phyloP scores from a whole-genome alignment of 1,139 yeast species.

The Pichia sp. region DNA sequence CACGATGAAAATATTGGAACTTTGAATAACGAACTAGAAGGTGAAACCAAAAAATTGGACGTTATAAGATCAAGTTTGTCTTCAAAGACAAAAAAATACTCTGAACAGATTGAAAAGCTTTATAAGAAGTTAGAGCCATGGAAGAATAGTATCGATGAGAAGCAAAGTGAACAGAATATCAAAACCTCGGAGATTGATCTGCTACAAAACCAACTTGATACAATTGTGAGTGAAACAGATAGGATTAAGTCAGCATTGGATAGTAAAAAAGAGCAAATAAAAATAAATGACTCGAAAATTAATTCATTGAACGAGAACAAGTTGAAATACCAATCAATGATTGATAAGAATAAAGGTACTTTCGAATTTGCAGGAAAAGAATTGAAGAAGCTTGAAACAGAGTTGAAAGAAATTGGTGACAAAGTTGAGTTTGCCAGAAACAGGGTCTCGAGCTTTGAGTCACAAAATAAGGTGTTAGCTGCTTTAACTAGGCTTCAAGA shows the following conservation, averaged over 20 bases:
- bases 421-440: conserved; percentile 62
- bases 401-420: conserved; percentile 54
- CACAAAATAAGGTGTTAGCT: conserved; percentile 67
- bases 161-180: conserved; percentile 62
- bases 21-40: conserved; percentile 43
- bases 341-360: conserved; percentile 1
- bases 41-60: conserved; percentile 55
- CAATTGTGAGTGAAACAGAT: conserved; percentile 43
- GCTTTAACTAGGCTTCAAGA: conserved; percentile 67
- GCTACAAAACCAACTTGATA: conserved; percentile 45
- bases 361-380: conserved; percentile 32
- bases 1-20: conserved; percentile 40
- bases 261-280: conserved; percentile 36
- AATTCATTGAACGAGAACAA: conserved; percentile 7
- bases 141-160: conserved; percentile 63
- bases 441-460: conserved; percentile 52
- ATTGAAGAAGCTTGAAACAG: conserved; percentile 49
- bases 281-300: conserved; percentile 33
- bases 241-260: conserved; percentile 45
- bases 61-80: conserved; percentile 63
- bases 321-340: conserved; percentile 2
- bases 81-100: conserved; percentile 64
- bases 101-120: conserved; percentile 56
- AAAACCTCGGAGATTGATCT: conserved; percentile 63
- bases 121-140: conserved; percentile 80